phyloP scores from a whole-genome alignment of 495 filamentous ascomycete genomes.

The Parachaetomium inaequale region DNA sequence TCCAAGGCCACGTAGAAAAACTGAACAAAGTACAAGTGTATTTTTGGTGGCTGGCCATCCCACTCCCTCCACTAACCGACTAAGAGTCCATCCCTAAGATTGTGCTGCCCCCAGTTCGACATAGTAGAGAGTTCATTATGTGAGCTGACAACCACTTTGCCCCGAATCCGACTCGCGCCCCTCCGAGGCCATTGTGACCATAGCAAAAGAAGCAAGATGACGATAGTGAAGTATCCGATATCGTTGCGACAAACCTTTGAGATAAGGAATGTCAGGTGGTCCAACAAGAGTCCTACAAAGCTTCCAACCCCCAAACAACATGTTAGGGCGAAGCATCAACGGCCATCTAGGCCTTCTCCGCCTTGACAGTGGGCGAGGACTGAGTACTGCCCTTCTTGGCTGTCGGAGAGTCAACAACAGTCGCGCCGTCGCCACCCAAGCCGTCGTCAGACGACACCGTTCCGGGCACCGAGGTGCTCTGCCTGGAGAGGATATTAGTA shows the following conservation, averaged over 20 bases:
- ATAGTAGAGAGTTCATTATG: conserved; percentile 30
- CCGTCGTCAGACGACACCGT: conserved; percentile 42
- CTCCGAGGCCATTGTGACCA: conserved; percentile 17
- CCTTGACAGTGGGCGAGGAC: conserved; percentile 48
- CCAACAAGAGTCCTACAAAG: conserved; percentile 15
- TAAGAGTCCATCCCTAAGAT: conserved; percentile 29
- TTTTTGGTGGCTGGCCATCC: conserved; percentile 25
- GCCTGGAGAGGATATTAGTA: conserved; percentile 33
- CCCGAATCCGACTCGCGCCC: conserved; percentile 6
- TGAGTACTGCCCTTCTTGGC: conserved; percentile 48
- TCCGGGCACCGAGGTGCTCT: conserved; percentile 23
- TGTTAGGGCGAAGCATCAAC: conserved; percentile 11
- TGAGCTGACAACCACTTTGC: conserved; percentile 29
- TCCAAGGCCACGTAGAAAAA: conserved; percentile 25
- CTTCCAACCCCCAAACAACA: conserved; percentile 5
- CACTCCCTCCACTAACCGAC: conserved; percentile 21
- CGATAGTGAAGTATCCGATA: conserved; percentile 29
- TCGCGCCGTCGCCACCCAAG: conserved; percentile 45
- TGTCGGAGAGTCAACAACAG: conserved; percentile 50
- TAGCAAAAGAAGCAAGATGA: conserved; percentile 28
- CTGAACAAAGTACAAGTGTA: conserved; percentile 31
- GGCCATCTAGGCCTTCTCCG: conserved; percentile 35
- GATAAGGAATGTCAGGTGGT: conserved; percentile 22
- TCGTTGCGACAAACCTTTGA: conserved; percentile 22
- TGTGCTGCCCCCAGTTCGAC: conserved; percentile 21